Percentiles rank a stretch among this genome's conserved stretches.
These are phyloP conservation scores for Tulasnella sp. DNA, from an alignment of 768 basidiomycete species.

Conservation along the genomic window DNA sequence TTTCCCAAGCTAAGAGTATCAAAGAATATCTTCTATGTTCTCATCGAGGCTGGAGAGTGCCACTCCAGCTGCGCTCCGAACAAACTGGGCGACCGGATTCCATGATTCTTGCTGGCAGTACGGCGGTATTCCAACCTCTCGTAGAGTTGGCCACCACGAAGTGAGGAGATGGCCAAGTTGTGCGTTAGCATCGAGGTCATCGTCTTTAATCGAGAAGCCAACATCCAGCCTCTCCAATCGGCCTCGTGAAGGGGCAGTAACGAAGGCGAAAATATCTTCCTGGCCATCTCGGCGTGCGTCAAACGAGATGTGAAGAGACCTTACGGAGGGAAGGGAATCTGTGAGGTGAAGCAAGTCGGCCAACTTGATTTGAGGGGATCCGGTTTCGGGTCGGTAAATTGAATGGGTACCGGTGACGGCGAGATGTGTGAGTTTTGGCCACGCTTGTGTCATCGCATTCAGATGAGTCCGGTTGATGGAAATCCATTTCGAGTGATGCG, in stretches of 20 bases:
- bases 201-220: not conserved
- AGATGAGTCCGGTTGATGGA: not conserved
- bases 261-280: not conserved
- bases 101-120: not conserved
- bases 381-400: not conserved
- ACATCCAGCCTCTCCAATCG: not conserved
- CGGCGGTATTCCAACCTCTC: not conserved
- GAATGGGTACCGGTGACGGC: not conserved
- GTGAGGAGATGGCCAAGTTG: not conserved
- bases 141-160: not conserved
- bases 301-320: not conserved
- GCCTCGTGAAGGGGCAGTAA: not conserved
- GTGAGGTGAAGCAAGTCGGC: not conserved
- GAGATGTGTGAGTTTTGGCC: not conserved
- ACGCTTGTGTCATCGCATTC: not conserved
- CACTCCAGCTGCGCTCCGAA: not conserved
- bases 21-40: too few relatives aligned
- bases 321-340: not conserved
- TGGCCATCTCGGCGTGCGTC: not conserved
- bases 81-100: not conserved
- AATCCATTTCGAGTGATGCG: not conserved
- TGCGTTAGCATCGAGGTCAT: not conserved
- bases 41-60: too few relatives aligned
- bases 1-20: too few relatives aligned
- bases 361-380: not conserved